A percentile compares a stretch with the other conserved stretches of the same genome.
phyloP scores from a whole-genome alignment of 2,329 filamentous ascomycete genomes.

The Magnaporthiopsis incrustans region DNA sequence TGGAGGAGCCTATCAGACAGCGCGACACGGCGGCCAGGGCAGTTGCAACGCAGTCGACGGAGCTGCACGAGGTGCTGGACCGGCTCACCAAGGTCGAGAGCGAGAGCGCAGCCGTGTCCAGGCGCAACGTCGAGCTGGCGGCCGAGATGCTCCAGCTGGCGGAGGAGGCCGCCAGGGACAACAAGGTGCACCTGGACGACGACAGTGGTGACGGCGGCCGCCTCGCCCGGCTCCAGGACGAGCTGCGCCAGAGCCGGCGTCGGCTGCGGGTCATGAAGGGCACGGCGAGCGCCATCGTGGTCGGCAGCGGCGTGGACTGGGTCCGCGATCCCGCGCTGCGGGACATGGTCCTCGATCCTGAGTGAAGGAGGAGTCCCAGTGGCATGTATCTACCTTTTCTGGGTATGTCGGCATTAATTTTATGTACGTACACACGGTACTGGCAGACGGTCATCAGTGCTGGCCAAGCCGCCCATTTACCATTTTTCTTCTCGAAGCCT shows the following conservation, averaged over 20 bases:
- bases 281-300: slow-evolving; percentile 69
- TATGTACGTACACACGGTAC: neutral
- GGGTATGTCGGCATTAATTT: neutral
- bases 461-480: neutral
- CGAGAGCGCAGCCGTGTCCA: slow-evolving; percentile 46
- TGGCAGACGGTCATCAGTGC: neutral
- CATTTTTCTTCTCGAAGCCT: neutral
- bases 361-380: too few species aligned
- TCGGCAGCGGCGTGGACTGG: slow-evolving; percentile 79
- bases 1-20: slow-evolving; percentile 57
- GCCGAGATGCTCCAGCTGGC: slow-evolving; percentile 55
- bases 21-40: slow-evolving; percentile 60
- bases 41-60: slow-evolving; percentile 51
- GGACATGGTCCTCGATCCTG: slow-evolving; percentile 63
- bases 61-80: slow-evolving; percentile 40
- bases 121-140: slow-evolving; percentile 56
- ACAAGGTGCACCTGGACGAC: slow-evolving; percentile 41
- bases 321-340: slow-evolving; percentile 58
- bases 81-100: slow-evolving; percentile 49
- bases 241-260: slow-evolving; percentile 54
- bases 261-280: slow-evolving; percentile 71
- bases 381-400: neutral
- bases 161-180: slow-evolving; percentile 43
- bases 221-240: slow-evolving; percentile 48
- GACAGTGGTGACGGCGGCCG: slow-evolving; percentile 37